Percentiles rank a stretch among this genome's conserved stretches.
These are phyloP conservation scores for Sarcocystis neurona DNA, from an alignment of 169 alveolate genomes.

Conservation along the genomic window DNA sequence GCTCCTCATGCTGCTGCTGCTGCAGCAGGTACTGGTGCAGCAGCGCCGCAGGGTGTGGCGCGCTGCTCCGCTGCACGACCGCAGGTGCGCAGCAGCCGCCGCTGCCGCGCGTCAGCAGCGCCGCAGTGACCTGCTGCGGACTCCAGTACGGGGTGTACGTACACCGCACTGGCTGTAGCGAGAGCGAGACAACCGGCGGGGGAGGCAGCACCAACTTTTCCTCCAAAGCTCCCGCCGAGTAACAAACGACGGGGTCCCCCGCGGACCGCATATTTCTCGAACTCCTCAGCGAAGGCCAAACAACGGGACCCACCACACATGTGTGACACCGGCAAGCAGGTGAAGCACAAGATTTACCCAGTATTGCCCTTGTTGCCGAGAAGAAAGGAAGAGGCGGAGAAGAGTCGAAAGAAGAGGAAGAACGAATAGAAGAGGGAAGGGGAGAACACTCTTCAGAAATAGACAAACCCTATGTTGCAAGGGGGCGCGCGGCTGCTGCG, in stretches of 20 bases:
- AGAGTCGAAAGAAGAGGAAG: background rate
- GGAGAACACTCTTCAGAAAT: too few species aligned
- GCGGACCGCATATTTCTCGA: too few species aligned
- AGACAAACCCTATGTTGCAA: too few species aligned
- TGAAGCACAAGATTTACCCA: too few species aligned
- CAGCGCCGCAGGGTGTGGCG: background rate
- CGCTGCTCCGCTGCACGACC: background rate
- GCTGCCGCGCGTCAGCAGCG: background rate
- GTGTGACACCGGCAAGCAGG: too few species aligned
- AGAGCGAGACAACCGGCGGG: background rate
- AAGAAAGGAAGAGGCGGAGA: background rate
- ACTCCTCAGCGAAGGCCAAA: background rate
- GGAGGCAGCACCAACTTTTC: too few species aligned
- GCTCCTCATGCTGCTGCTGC: background rate
- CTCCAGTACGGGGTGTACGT: slow-evolving; percentile 35
- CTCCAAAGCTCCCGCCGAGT: too few species aligned
- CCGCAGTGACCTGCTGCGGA: background rate
- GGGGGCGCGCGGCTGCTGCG: too few species aligned
- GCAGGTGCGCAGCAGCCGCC: background rate
- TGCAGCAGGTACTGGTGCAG: background rate
- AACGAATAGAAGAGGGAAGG: background rate
- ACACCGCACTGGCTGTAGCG: slow-evolving; percentile 12
- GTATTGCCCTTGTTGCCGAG: too few species aligned
- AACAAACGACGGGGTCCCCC: too few species aligned
- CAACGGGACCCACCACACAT: background rate